A percentile compares a stretch with the other conserved stretches of the same genome.
phyloP scores from a whole-genome alignment of 805 yeast genomes.

The Candida germanica region DNA sequence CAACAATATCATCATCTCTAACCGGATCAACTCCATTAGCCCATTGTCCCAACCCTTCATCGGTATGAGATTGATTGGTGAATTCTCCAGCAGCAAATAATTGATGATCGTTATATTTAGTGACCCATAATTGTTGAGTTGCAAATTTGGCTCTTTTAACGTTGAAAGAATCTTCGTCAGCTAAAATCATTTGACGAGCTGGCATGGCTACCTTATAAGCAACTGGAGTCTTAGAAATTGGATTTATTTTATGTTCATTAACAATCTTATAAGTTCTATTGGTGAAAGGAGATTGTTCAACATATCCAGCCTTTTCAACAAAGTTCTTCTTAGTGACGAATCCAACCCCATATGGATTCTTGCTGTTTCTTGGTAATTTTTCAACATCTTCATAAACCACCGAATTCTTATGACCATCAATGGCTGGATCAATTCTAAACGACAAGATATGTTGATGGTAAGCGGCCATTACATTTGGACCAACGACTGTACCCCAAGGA shows the following conservation, averaged over 20 bases:
- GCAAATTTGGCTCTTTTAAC: slow-evolving; percentile 71
- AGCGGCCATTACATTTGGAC: slow-evolving; percentile 80
- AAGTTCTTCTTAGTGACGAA: slow-evolving; percentile 59
- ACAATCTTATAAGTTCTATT: slow-evolving; percentile 72
- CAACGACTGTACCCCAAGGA: slow-evolving; percentile 73
- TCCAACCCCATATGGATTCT: slow-evolving; percentile 70
- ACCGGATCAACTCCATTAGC: slow-evolving; percentile 65
- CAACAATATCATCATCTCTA: slow-evolving; percentile 71
- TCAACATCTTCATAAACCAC: slow-evolving; percentile 68
- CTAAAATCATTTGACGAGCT: slow-evolving; percentile 73
- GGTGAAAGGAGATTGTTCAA: slow-evolving; percentile 74
- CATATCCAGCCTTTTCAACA: slow-evolving; percentile 67
- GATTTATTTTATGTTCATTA: slow-evolving; percentile 70
- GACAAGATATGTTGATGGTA: slow-evolving; percentile 80
- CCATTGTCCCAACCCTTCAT: slow-evolving; percentile 71
- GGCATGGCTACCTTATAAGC: slow-evolving; percentile 74
- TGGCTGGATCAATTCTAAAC: slow-evolving; percentile 77
- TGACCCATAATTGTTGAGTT: slow-evolving; percentile 78
- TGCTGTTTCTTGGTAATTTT: slow-evolving; percentile 51
- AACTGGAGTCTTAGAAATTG: slow-evolving; percentile 66
- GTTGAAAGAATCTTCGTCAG: slow-evolving; percentile 60
- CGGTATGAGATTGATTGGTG: slow-evolving; percentile 73
- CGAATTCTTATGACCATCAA: slow-evolving; percentile 77
- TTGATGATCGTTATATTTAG: slow-evolving; percentile 71
- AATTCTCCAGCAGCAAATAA: slow-evolving; percentile 81